These are phyloP conservation scores for Cryptococcus sp. DNA, from an alignment of 1,284 basidiomycete genomes.

Conservation along the genomic window DNA sequence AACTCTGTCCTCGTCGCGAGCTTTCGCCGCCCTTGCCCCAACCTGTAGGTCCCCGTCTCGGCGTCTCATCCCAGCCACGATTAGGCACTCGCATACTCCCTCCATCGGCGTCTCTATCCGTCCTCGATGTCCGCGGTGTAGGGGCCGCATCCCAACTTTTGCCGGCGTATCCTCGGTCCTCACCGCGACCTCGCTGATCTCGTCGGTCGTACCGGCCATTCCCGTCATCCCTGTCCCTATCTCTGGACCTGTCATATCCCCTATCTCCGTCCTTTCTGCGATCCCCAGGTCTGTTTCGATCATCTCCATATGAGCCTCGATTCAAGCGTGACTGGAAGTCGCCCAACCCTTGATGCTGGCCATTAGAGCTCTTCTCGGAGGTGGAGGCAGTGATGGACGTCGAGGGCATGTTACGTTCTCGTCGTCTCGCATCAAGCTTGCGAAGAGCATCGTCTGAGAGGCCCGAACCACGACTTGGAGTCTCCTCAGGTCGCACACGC, in stretches of 20 bases:
- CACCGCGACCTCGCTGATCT: slow-evolving; percentile 13
- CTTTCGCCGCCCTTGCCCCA: slow-evolving; percentile 26
- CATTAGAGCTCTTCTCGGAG: slow-evolving; percentile 25
- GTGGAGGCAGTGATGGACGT: slow-evolving; percentile 31
- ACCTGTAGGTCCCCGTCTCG: slow-evolving; percentile 55
- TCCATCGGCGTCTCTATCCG: slow-evolving; percentile 65
- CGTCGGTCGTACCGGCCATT: slow-evolving; percentile 25
- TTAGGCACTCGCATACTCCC: slow-evolving; percentile 86
- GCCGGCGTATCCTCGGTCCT: slow-evolving; percentile 18
- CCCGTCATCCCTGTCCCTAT: slow-evolving; percentile 30
- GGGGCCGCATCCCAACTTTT: slow-evolving; percentile 52
- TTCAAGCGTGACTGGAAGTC: slow-evolving; percentile 53
- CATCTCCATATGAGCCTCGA: slow-evolving; percentile 55
- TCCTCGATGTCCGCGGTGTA: slow-evolving; percentile 68
- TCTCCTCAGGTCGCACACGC: slow-evolving; percentile 79
- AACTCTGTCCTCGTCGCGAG: slow-evolving; percentile 44
- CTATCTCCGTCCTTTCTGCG: slow-evolving; percentile 12
- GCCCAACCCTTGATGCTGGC: slow-evolving; percentile 39
- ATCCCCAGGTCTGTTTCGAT: slow-evolving; percentile 6
- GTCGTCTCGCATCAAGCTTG: slow-evolving; percentile 73
- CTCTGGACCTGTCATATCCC: slow-evolving; percentile 20
- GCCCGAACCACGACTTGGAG: slow-evolving; percentile 89
- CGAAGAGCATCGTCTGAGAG: slow-evolving; percentile 72
- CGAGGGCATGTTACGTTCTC: slow-evolving; percentile 61
- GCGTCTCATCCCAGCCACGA: slow-evolving; percentile 86